These are phyloP conservation scores for Aspergillus sp. DNA, from an alignment of 2,329 filamentous ascomycete species.

Conservation along the genomic window DNA sequence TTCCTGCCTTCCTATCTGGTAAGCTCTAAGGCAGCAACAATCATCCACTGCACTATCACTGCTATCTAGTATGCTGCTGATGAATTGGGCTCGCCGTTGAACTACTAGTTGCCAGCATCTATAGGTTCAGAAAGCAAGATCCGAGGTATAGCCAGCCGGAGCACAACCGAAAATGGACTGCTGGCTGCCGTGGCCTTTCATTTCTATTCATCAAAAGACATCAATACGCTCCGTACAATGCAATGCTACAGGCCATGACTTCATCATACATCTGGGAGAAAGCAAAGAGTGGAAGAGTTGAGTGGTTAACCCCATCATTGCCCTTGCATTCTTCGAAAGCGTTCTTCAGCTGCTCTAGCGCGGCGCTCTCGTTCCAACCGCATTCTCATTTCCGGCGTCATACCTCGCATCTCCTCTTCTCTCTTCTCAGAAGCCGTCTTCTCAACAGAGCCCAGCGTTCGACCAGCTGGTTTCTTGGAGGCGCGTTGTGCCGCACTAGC, in stretches of 20 bases:
- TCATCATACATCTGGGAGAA: neutral
- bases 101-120: too few relatives aligned
- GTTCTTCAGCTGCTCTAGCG: constrained; percentile 87
- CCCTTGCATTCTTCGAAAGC: constrained; percentile 68
- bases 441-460: constrained; percentile 59
- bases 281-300: neutral
- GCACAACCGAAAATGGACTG: too few relatives aligned
- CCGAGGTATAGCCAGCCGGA: too few relatives aligned
- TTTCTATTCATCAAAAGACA: neutral
- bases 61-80: too few relatives aligned
- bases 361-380: constrained; percentile 83
- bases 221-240: neutral
- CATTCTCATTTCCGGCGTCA: constrained; percentile 85
- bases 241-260: neutral
- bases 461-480: constrained; percentile 55
- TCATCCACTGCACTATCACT: too few relatives aligned
- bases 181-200: neutral
- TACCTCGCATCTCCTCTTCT: constrained; percentile 78
- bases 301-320: constrained; percentile 15
- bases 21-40: neutral
- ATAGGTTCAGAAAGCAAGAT: too few relatives aligned
- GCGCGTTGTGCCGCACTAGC: constrained; percentile 43
- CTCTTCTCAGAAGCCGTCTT: constrained; percentile 80
- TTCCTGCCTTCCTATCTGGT: neutral
- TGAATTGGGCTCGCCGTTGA: too few relatives aligned